Percentiles rank a stretch among this genome's conserved stretches.
Conservation (phyloP, 23 red algal genomes). For the Agarophyton chilense region DNA sequence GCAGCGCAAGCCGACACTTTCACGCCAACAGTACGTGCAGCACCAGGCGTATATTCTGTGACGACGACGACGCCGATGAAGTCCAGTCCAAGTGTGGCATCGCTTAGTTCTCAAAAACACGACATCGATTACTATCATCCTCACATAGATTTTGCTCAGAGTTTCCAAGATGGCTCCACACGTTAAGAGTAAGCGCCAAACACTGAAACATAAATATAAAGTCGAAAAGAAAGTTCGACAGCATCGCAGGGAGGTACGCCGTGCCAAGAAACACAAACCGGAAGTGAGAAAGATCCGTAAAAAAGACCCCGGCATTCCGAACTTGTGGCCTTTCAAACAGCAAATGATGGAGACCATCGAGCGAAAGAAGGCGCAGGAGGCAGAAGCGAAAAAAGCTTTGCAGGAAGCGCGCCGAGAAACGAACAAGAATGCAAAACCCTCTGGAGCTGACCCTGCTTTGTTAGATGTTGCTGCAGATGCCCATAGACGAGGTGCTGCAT, state of each 20-base stretch:
- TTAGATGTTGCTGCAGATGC: constrained; percentile 45
- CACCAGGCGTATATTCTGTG: too few species aligned
- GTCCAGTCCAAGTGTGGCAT: too few species aligned
- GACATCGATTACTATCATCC: too few species aligned
- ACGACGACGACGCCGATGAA: too few species aligned
- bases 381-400: constrained; percentile 45
- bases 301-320: constrained; percentile 88
- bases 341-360: constrained; percentile 85
- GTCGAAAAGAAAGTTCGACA: constrained; percentile 94
- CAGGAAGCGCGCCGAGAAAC: constrained; percentile 28
- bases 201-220: constrained; percentile 93
- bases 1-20: too few species aligned
- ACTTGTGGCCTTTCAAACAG: constrained; percentile 89
- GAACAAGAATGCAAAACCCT: not conserved
- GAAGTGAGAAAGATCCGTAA: constrained; percentile 52
- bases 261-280: constrained; percentile 49
- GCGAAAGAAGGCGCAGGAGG: constrained; percentile 52
- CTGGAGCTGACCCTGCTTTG: constrained; percentile 50
- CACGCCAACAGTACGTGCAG: too few species aligned
- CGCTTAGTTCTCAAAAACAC: too few species aligned
- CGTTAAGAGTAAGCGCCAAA: constrained; percentile 78
- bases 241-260: constrained; percentile 70
- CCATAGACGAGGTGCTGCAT: constrained; percentile 16
- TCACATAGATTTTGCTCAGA: not conserved
- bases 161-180: constrained; percentile 56